These are phyloP conservation scores for Rhodotorula diobovata DNA, from an alignment of 768 basidiomycete genomes.

Conservation along the genomic window DNA sequence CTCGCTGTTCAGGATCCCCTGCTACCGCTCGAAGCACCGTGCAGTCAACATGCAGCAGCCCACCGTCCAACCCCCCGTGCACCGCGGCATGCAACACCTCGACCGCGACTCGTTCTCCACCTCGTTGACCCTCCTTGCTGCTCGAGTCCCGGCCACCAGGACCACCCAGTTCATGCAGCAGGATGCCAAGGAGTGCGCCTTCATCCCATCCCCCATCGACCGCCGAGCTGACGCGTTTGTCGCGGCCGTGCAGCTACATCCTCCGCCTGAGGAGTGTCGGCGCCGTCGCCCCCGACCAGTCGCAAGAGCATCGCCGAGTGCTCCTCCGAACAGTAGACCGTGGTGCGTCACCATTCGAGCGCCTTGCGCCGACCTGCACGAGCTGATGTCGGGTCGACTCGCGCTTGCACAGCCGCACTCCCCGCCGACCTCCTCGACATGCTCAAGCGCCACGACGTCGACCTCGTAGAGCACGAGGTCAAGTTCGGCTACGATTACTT, in stretches of 20 bases:
- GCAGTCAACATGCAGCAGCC: not conserved
- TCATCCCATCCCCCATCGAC: too few relatives aligned
- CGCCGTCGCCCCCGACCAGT: conserved; percentile 25
- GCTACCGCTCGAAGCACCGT: not conserved
- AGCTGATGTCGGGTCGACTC: conserved; percentile 23
- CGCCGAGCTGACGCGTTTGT: not conserved
- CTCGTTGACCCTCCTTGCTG: conserved; percentile 27
- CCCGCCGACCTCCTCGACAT: conserved; percentile 57
- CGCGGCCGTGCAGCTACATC: conserved; percentile 16
- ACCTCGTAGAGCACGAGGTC: conserved; percentile 56
- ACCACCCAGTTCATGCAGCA: conserved; percentile 32
- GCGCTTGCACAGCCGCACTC: conserved; percentile 63
- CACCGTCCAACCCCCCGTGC: conserved; percentile 24
- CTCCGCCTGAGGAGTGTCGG: conserved; percentile 28
- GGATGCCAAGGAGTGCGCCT: conserved; percentile 34
- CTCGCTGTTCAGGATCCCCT: not conserved
- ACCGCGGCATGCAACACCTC: conserved; percentile 32
- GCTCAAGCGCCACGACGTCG: conserved; percentile 57
- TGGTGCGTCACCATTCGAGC: conserved; percentile 6
- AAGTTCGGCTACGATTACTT: conserved; percentile 79
- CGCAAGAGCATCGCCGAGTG: conserved; percentile 23
- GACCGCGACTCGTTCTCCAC: conserved; percentile 31
- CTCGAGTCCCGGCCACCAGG: conserved; percentile 23
- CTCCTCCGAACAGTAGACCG: conserved; percentile 28
- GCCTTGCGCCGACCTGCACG: not conserved